Evolutionary conservation across 352 stramenopile genomes (phyloP).

Genomic region (Stramenopiles sp.): DNA sequence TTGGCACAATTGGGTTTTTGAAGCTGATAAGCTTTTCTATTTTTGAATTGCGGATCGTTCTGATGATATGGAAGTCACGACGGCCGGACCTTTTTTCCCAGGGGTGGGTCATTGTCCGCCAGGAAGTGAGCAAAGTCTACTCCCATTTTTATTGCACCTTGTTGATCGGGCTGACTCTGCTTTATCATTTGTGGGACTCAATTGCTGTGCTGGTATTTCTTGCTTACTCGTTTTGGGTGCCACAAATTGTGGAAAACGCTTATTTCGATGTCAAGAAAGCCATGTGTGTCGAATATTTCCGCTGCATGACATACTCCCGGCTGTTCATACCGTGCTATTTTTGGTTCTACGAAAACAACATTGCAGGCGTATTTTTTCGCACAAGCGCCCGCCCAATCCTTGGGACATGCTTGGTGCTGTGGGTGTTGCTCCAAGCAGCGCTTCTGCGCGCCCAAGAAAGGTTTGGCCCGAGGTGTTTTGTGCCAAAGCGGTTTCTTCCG

Average conservation of each 20-base stretch:
- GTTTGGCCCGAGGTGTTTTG: conserved; percentile 79
- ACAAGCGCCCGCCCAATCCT: conserved; percentile 31
- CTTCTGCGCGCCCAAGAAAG: conserved; percentile 69
- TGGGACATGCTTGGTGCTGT: conserved; percentile 53
- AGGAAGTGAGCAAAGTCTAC: conserved; percentile 78
- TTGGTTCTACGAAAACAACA: conserved; percentile 75
- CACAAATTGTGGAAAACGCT: conserved; percentile 88
- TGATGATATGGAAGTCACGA: conserved; percentile 84
- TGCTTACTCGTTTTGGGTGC: conserved; percentile 93
- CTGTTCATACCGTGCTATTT: conserved; percentile 86
- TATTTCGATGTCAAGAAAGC: conserved; percentile 66
- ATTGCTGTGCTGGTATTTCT: conserved; percentile 67
- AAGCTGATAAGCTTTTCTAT: conserved; percentile 95
- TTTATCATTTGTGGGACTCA: conserved; percentile 70
- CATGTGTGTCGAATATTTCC: conserved; percentile 77
- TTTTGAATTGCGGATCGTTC: conserved; percentile 94
- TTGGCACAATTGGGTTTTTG: conserved; percentile 86
- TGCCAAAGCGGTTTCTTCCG: conserved; percentile 76
- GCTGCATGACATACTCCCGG: conserved; percentile 73
- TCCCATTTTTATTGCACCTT: conserved; percentile 84
- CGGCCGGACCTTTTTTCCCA: conserved; percentile 48
- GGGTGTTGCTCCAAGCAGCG: conserved; percentile 72
- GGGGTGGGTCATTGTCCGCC: conserved; percentile 59
- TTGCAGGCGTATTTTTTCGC: conserved; percentile 55
- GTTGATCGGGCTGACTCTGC: conserved; percentile 55